A percentile compares a stretch with the other conserved stretches of the same genome.
Evolutionary conservation across 2,329 filamentous ascomycete species (phyloP).

Genomic region (Leptographium wingfieldii): DNA sequence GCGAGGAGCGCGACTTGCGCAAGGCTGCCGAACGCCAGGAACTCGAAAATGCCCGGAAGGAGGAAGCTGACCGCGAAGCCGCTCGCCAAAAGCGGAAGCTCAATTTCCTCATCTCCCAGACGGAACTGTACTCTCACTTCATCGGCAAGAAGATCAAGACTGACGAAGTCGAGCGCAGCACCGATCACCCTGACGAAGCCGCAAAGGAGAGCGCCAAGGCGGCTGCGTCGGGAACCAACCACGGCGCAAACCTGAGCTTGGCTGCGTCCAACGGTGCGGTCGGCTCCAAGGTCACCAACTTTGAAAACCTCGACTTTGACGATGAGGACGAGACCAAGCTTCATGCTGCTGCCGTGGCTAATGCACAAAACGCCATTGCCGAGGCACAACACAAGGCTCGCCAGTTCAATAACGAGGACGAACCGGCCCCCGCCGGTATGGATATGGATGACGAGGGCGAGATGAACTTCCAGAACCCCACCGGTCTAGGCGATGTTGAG

Average conservation of each 20-base stretch:
- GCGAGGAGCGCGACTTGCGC: constrained; percentile 86
- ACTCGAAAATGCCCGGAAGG: constrained; percentile 90
- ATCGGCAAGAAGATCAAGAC: constrained; percentile 99
- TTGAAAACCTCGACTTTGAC: constrained; percentile 91
- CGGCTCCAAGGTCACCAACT: constrained; percentile 70
- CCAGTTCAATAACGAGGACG: constrained; percentile 70
- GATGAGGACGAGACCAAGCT: constrained; percentile 80
- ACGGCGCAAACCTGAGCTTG: constrained; percentile 25
- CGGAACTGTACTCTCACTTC: constrained; percentile 97
- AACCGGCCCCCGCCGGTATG: constrained; percentile 24
- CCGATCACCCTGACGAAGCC: constrained; percentile 64
- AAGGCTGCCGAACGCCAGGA: constrained; percentile 93
- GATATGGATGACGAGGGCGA: constrained; percentile 80
- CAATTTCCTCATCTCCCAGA: constrained; percentile 98
- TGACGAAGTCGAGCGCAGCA: constrained; percentile 82
- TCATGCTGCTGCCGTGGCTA: constrained; percentile 77
- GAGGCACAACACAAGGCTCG: constrained; percentile 88
- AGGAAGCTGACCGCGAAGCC: constrained; percentile 93
- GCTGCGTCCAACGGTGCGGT: constrained; percentile 40
- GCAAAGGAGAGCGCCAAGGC: constrained; percentile 34
- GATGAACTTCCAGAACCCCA: constrained; percentile 99
- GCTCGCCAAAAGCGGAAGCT: constrained; percentile 97
- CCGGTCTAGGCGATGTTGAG: constrained; percentile 84
- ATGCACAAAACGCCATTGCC: constrained; percentile 89
- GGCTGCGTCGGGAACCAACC: background rate